phyloP scores from a whole-genome alignment of 108 stramenopile genomes.

The Aurantiochytrium sp. region DNA sequence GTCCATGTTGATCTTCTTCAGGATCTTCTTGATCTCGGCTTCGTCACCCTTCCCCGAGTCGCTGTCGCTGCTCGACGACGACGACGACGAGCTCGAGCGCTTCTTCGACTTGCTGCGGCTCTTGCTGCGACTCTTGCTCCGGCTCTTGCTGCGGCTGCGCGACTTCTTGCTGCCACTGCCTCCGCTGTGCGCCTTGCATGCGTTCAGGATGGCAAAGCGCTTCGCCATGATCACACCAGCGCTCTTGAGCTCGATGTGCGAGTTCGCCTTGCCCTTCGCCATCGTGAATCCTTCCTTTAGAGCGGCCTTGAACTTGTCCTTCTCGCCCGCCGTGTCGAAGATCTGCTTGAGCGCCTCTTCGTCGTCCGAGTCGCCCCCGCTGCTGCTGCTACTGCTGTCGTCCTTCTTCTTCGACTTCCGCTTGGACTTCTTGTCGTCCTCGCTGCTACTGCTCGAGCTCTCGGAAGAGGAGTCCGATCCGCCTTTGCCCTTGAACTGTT shows the following conservation, averaged over 20 bases:
- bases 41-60: neutral
- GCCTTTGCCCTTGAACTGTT: neutral
- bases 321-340: neutral
- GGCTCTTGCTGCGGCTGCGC: neutral
- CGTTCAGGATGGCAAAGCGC: neutral
- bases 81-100: neutral
- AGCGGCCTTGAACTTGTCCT: neutral
- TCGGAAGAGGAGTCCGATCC: neutral
- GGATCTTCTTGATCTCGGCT: conserved; percentile 7
- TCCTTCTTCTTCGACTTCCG: neutral
- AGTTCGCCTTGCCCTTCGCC: neutral
- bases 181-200: too few relatives aligned
- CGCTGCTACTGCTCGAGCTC: neutral
- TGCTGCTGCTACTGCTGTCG: too few relatives aligned
- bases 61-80: neutral
- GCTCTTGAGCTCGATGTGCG: neutral
- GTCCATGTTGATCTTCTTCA: neutral
- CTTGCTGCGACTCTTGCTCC: too few relatives aligned
- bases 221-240: neutral
- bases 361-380: neutral
- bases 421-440: too few relatives aligned
- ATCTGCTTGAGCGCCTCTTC: neutral
- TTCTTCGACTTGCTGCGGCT: neutral
- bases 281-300: neutral
- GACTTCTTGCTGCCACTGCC: too few relatives aligned